Base-by-base conservation (phyloP, 306 rosid genomes). In the Datisca glomerata region DNA sequence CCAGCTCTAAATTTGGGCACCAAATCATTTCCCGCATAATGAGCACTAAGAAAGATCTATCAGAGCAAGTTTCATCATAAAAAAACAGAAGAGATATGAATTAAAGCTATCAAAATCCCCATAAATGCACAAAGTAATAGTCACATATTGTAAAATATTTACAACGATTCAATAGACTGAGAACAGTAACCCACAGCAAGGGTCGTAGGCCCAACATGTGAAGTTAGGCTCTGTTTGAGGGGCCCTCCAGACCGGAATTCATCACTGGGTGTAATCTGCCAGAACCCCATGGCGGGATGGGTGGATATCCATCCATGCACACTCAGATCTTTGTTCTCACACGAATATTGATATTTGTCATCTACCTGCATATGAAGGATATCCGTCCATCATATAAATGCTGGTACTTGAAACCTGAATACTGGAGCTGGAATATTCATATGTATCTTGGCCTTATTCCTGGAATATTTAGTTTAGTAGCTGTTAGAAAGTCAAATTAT, bases 221-320 rank as follows among this genome's bases (percentile, higher is more conserved):
- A 89, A 12, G 93, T 84, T 46, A 89, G 59, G 65, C 60, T 80
- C 67, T 89, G 98, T 65, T 89, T 89, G 49, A 60, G 37, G 18
- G 93, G 95, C 34, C 98, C 98, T 40, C 91, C 98, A 3, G 97
- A 89, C 25, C 93, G 86, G 50, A 89, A 89, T 37, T 89, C 97
- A 47, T 77, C 76, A 53, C 72, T 83, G 6, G 97, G 91, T 0
- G 91, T 80, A 53, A 89, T 89, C 35, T 65, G 59, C 97, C 97
- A 84, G 57, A 89, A 89, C 41, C 95, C 97, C 0, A 59, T 55
- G 1, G 69, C 64, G 0, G 91, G 93, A 13, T 89, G 34, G 21
- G 65, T 42, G 67, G 63, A 67, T 31, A 84, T 64, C 97, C 97
- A 84, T 21, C 97, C 97, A 45, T 89, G 97, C 51, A 89, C 91